Conservation (phyloP, 306 rosid genomes). For the Trifolium dubium region DNA sequence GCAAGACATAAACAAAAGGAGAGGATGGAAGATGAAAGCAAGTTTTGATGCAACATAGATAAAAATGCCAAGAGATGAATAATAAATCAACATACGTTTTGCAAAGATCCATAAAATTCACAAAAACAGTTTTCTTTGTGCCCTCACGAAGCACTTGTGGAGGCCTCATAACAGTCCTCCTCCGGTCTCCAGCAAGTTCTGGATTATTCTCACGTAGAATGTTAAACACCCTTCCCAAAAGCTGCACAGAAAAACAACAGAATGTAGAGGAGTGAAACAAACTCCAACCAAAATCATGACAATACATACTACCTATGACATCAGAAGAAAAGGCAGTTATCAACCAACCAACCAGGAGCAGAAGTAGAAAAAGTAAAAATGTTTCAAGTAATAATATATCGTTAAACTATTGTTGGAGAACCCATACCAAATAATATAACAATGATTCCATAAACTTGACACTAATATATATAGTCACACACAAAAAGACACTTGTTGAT, state of each 20-base stretch:
- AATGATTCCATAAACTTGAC: not conserved
- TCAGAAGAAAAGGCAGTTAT: constrained; percentile 7
- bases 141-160: constrained; percentile 97
- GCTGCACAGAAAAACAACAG: constrained; percentile 54
- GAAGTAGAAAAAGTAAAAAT: constrained; percentile 8
- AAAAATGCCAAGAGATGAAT: not conserved
- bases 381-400: not conserved
- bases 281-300: not conserved
- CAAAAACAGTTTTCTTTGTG: constrained; percentile 94
- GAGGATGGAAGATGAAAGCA: not conserved
- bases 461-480: not conserved
- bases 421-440: constrained; percentile 5
- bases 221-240: constrained; percentile 87
- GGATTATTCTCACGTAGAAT: constrained; percentile 92
- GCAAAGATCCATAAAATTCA: constrained; percentile 92
- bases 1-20: constrained; percentile 21
- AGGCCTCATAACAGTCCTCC: constrained; percentile 95
- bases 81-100: constrained; percentile 58
- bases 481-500: constrained; percentile 10
- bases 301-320: not conserved
- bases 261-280: constrained; percentile 3
- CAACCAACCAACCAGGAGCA: constrained; percentile 8
- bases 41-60: not conserved
- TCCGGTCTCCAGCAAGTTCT: constrained; percentile 89
- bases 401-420: constrained; percentile 3